phyloP scores from a whole-genome alignment of 441 rosid species.

The Rhodomyrtus psidioides region DNA sequence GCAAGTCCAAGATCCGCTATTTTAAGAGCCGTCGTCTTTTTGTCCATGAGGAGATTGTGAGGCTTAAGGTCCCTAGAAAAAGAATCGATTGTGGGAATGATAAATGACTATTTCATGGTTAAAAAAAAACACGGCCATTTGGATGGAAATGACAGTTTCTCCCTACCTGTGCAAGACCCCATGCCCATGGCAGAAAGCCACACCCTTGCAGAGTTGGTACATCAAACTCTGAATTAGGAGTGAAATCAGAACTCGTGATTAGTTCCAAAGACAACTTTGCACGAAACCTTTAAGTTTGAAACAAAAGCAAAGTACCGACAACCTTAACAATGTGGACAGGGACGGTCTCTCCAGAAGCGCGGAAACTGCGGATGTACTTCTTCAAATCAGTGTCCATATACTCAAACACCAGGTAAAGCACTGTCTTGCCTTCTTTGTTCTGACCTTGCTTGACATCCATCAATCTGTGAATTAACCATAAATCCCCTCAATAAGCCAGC shows the following conservation, averaged over 20 bases:
- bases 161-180: conserved; percentile 87
- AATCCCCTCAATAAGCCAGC: background rate
- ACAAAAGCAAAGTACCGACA: conserved; percentile 2
- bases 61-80: conserved; percentile 84
- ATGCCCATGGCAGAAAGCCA: conserved; percentile 93
- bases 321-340: conserved; percentile 62
- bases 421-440: conserved; percentile 87
- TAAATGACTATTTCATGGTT: background rate
- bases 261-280: background rate
- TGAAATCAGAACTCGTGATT: background rate
- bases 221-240: conserved; percentile 59
- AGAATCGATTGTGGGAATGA: background rate
- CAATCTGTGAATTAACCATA: conserved; percentile 27
- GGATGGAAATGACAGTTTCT: background rate
- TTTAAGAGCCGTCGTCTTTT: conserved; percentile 67
- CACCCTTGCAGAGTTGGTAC: conserved; percentile 96
- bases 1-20: conserved; percentile 98
- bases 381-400: conserved; percentile 93
- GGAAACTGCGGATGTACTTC: conserved; percentile 77
- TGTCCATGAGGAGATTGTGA: conserved; percentile 88
- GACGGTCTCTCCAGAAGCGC: conserved; percentile 43
- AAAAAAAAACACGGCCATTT: background rate
- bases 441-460: conserved; percentile 89
- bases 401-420: conserved; percentile 90
- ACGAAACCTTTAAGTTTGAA: background rate